These are phyloP conservation scores for Calonectria pseudoreteaudii DNA, from an alignment of 2,329 filamentous ascomycete species.

Conservation along the genomic window DNA sequence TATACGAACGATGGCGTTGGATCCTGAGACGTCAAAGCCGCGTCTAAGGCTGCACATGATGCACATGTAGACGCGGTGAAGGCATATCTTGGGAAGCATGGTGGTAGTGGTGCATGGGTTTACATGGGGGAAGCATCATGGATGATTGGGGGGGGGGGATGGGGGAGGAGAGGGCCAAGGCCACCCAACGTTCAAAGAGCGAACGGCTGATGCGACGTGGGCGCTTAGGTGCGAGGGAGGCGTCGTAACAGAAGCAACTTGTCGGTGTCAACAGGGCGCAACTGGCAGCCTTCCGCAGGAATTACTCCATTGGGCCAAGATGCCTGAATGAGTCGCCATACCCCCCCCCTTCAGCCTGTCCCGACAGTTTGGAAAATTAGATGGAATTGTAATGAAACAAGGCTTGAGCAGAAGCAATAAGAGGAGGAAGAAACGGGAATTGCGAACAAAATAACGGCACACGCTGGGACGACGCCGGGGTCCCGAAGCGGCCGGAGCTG, in stretches of 20 bases:
- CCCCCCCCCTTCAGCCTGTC: conserved; percentile 7
- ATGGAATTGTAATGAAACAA: conserved; percentile 37
- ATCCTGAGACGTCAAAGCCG: conserved; percentile 37
- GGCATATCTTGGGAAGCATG: conserved; percentile 14
- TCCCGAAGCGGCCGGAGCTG: conserved; percentile 16
- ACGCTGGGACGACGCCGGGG: not conserved
- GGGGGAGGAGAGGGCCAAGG: not conserved
- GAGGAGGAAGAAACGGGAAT: conserved; percentile 18
- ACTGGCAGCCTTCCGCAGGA: conserved; percentile 29
- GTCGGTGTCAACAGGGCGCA: conserved; percentile 19
- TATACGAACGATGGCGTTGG: conserved; percentile 41
- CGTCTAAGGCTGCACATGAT: conserved; percentile 31
- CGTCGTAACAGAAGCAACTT: conserved; percentile 21
- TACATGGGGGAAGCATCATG: conserved; percentile 26
- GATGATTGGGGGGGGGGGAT: not conserved
- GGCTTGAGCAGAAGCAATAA: conserved; percentile 27
- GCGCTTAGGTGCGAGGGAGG: conserved; percentile 43
- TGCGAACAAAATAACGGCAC: conserved; percentile 4
- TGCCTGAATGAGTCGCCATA: not conserved
- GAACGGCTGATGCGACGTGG: conserved; percentile 31
- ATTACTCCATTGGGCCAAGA: conserved; percentile 29
- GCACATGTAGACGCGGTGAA: conserved; percentile 38
- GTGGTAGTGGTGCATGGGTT: conserved; percentile 3
- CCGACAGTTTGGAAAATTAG: conserved; percentile 38
- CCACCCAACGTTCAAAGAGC: not conserved